Base-by-base conservation (phyloP, 129 eudicot species). In the Artemisia annua region DNA sequence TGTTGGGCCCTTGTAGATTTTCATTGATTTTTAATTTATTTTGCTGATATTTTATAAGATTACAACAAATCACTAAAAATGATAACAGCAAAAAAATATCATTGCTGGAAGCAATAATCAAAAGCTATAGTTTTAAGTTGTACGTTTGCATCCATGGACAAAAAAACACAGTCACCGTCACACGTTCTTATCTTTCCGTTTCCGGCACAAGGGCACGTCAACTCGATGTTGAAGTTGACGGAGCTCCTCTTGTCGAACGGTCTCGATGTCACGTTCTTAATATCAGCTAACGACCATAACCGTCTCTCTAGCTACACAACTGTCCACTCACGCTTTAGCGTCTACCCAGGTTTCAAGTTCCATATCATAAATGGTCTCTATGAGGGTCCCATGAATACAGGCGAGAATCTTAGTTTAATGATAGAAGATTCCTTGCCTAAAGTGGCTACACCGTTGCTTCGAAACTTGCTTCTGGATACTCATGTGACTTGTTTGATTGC, bases 131-230 rank as follows among this genome's bases (percentile, higher is more conserved):
- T 39, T 1, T 8, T 1, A 20, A 0, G 0, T 20, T 35, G 43
- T 35, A 32, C 43, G 56, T 7, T 52, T 14, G 10, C 11, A 20
- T 44, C 63, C 22, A 20, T 20, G 22, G 84, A 63, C 13, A 15
- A 66, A 67, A 18, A 35, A 52, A 28, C 56, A 43, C 16, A 67
- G 15, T 14, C 64, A n/a, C 78, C 71, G 11, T 82, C 96, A 3
- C 92, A 82, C 50, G 85, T 89, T 28, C 80, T 86, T 52, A 80
- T 89, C 81, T 89, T 86, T 63, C 96, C 92, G 7, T 57, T 80
- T 1, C 96, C 96, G 11, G 71, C 81, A 6, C 96, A 89, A 71
- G 92, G 92, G 50, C 96, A 85, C 55, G 82, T 89, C 15, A 89
- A 86, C 76, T 83, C 84, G 66, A 89, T 84, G 92, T 81, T 86